A percentile compares a stretch with the other conserved stretches of the same genome.
Conservation (phyloP, 768 basidiomycete genomes). For the Termitomyces sp. region DNA sequence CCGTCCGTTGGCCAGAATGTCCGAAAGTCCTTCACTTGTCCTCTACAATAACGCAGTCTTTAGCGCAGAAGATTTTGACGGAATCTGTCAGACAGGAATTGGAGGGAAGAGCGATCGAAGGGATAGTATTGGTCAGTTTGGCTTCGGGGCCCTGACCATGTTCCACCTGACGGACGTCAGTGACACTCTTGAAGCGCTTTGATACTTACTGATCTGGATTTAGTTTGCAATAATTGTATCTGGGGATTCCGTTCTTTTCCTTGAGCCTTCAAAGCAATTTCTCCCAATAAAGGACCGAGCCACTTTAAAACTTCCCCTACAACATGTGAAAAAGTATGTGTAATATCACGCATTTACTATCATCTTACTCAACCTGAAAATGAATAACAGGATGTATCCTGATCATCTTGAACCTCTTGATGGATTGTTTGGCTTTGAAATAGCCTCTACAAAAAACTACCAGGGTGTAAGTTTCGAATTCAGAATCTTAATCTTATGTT, state of each 20-base stretch:
- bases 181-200: neutral
- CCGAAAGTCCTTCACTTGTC: slow-evolving; percentile 34
- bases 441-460: slow-evolving; percentile 22
- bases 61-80: slow-evolving; percentile 38
- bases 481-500: neutral
- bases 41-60: slow-evolving; percentile 44
- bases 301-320: slow-evolving; percentile 26
- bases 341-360: neutral
- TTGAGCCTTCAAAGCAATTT: slow-evolving; percentile 43
- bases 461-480: slow-evolving; percentile 32
- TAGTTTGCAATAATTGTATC: slow-evolving; percentile 34
- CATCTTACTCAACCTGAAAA: neutral
- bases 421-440: slow-evolving; percentile 39
- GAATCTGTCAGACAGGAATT: slow-evolving; percentile 39
- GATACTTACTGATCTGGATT: neutral
- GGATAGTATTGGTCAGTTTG: slow-evolving; percentile 49
- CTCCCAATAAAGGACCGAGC: slow-evolving; percentile 33
- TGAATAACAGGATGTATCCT: slow-evolving; percentile 31
- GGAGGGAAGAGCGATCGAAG: slow-evolving; percentile 37
- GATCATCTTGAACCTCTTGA: slow-evolving; percentile 37
- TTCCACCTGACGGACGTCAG: slow-evolving; percentile 50
- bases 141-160: slow-evolving; percentile 48
- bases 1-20: slow-evolving; percentile 30
- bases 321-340: slow-evolving; percentile 30
- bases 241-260: slow-evolving; percentile 28